These are phyloP conservation scores for Fusarium kyushuense DNA, from an alignment of 2,329 filamentous ascomycete genomes.

Conservation along the genomic window DNA sequence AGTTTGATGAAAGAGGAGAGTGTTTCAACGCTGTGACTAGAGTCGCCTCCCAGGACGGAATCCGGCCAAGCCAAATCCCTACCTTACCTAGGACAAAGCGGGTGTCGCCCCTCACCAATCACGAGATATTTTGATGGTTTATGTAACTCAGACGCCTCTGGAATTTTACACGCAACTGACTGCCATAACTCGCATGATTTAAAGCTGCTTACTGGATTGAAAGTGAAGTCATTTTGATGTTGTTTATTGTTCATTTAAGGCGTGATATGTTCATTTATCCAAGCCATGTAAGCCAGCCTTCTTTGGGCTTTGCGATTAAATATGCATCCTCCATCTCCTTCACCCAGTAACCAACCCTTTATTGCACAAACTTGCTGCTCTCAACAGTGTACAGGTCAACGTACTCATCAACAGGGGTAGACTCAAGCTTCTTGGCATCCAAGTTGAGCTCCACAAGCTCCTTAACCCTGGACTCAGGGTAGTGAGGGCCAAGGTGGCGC, in stretches of 20 bases:
- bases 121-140: slow-evolving; percentile 20
- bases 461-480: slow-evolving; percentile 79
- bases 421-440: slow-evolving; percentile 80
- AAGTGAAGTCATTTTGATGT: background rate
- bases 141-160: slow-evolving; percentile 14
- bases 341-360: slow-evolving; percentile 4
- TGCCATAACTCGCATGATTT: background rate
- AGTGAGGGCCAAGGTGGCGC: slow-evolving; percentile 89
- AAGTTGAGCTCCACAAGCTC: slow-evolving; percentile 84
- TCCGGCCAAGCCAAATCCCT: slow-evolving; percentile 22
- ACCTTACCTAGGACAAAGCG: slow-evolving; percentile 40
- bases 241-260: slow-evolving; percentile 18
- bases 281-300: slow-evolving; percentile 28
- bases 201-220: background rate
- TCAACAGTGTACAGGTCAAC: slow-evolving; percentile 82
- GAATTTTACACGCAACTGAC: background rate
- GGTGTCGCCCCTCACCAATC: slow-evolving; percentile 43
- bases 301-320: slow-evolving; percentile 31
- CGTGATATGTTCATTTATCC: slow-evolving; percentile 20
- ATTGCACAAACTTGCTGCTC: slow-evolving; percentile 68
- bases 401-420: slow-evolving; percentile 89
- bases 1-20: slow-evolving; percentile 29
- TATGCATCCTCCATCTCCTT: slow-evolving; percentile 21
- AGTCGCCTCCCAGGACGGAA: slow-evolving; percentile 13
- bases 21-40: slow-evolving; percentile 12